Conservation (phyloP, 2,329 filamentous ascomycete species). For the Lasiodiplodia hormozganensis region DNA sequence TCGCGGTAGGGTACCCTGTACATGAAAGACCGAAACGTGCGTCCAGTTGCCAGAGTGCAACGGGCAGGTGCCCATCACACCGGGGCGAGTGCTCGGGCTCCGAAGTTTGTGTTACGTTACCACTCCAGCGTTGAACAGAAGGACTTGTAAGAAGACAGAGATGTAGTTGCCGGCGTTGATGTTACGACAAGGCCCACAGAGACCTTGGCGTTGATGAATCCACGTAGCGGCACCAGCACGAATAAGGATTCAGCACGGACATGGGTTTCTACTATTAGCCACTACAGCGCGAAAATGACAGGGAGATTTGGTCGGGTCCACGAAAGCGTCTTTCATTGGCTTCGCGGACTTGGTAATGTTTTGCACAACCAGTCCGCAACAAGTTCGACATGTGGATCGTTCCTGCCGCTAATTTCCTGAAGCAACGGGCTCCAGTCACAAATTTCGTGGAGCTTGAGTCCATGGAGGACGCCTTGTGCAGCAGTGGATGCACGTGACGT, state of each 20-base stretch:
- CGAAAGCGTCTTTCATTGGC: slow-evolving; percentile 15
- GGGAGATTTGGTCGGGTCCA: background rate
- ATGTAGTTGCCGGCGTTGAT: slow-evolving; percentile 7
- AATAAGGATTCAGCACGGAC: background rate
- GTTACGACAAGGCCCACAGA: background rate
- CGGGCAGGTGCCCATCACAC: background rate
- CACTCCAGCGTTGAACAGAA: background rate
- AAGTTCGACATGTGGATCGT: background rate
- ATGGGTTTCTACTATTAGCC: slow-evolving; percentile 8
- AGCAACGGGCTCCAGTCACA: slow-evolving; percentile 43
- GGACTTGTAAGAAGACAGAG: background rate
- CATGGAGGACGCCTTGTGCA: slow-evolving; percentile 33
- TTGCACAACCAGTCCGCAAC: slow-evolving; percentile 34
- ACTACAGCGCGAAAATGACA: background rate
- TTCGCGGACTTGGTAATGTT: slow-evolving; percentile 33
- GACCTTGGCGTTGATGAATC: background rate
- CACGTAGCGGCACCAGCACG: slow-evolving; percentile 2
- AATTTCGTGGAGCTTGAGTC: slow-evolving; percentile 59
- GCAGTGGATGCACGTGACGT: background rate
- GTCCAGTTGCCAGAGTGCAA: background rate
- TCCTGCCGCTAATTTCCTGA: slow-evolving; percentile 11
- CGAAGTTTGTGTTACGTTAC: background rate
- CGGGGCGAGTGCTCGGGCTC: background rate
- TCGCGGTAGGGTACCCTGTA: background rate
- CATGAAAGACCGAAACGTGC: background rate